These are phyloP conservation scores for Aspergillus pseudoglaucus DNA, from an alignment of 2,329 filamentous ascomycete genomes.

Conservation along the genomic window DNA sequence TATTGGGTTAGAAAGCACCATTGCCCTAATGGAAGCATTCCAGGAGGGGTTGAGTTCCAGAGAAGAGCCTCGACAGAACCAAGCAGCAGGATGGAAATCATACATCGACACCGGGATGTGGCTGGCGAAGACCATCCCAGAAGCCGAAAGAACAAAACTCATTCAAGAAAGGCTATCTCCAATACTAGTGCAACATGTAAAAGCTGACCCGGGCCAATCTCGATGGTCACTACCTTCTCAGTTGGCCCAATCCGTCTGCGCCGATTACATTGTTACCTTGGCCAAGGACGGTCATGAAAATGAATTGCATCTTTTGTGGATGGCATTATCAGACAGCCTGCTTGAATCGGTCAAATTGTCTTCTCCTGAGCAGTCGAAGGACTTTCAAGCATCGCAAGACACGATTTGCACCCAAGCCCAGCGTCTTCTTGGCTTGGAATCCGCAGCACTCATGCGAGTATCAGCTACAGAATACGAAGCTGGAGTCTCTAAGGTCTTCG, in stretches of 20 bases:
- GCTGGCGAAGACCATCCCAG: constrained; percentile 44
- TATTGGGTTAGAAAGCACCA: constrained; percentile 45
- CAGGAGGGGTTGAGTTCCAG: constrained; percentile 64
- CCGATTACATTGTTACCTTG: constrained; percentile 33
- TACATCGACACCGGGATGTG: constrained; percentile 62
- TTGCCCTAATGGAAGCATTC: constrained; percentile 60
- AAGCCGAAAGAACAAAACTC: constrained; percentile 44
- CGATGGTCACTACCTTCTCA: constrained; percentile 47
- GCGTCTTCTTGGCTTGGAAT: constrained; percentile 59
- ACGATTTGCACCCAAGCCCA: constrained; percentile 59
- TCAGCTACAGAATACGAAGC: constrained; percentile 18
- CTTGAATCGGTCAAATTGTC: constrained; percentile 64
- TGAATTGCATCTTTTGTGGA: constrained; percentile 56
- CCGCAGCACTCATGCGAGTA: constrained; percentile 28
- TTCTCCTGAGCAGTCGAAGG: constrained; percentile 73
- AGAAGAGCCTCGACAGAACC: constrained; percentile 67
- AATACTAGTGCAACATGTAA: constrained; percentile 49
- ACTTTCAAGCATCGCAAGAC: constrained; percentile 66
- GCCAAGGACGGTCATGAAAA: constrained; percentile 38
- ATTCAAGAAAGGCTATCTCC: constrained; percentile 46
- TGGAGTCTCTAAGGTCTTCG: constrained; percentile 25
- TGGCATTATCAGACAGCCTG: constrained; percentile 54
- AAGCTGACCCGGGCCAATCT: constrained; percentile 37
- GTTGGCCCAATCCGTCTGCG: constrained; percentile 32
- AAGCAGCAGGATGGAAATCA: constrained; percentile 63